Evolutionary conservation across 306 rosid genomes (phyloP).

Genomic region (Castanopsis chinensis): DNA sequence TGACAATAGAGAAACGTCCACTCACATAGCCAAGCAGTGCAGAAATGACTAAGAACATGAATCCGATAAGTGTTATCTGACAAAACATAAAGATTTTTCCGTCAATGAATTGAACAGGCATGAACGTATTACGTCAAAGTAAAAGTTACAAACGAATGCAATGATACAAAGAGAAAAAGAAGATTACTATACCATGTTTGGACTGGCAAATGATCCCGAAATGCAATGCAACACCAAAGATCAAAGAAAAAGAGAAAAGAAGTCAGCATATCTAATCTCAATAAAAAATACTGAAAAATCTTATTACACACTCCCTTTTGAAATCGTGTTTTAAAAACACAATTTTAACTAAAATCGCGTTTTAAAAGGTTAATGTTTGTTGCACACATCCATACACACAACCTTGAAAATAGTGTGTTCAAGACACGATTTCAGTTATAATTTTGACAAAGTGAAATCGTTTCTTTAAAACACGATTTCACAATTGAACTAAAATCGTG

Average conservation of each 20-base stretch:
- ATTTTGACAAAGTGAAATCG: no score
- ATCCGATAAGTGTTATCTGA: slow-evolving; percentile 90
- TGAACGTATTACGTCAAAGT: slow-evolving; percentile 13
- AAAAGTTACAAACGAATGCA: slow-evolving; percentile 10
- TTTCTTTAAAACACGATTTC: no score
- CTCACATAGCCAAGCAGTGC: slow-evolving; percentile 92
- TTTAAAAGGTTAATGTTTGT: no score
- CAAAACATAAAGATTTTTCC: slow-evolving; percentile 27
- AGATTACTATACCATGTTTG: slow-evolving; percentile 71
- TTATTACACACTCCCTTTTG: no score
- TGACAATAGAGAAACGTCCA: slow-evolving; percentile 16
- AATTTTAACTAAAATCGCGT: no score
- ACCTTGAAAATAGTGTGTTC: no score
- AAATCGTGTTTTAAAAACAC: no score
- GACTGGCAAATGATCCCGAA: slow-evolving; percentile 51
- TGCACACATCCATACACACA: not conserved
- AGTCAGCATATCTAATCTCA: slow-evolving; percentile 32
- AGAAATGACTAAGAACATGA: slow-evolving; percentile 72
- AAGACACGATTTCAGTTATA: no score
- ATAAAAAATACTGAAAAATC: no score
- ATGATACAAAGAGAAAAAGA: slow-evolving; percentile 20
- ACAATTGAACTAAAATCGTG: no score
- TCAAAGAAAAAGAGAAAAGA: slow-evolving; percentile 29
- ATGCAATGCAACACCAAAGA: slow-evolving; percentile 27
- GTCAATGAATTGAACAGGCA: slow-evolving; percentile 18